phyloP scores from a whole-genome alignment of 164 flowering plant genomes.

The Magnolia changhungtana region DNA sequence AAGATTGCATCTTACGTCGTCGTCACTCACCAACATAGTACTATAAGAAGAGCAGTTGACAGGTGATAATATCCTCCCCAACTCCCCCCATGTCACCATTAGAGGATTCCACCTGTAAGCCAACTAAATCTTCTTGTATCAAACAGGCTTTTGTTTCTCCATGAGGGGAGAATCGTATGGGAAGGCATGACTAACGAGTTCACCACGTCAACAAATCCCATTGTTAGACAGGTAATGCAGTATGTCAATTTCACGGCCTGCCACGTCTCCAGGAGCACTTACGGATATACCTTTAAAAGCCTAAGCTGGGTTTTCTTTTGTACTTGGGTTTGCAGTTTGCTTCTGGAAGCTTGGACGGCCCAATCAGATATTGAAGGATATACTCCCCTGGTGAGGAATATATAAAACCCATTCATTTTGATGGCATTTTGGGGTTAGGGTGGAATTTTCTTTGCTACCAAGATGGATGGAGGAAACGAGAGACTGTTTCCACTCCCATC shows the following conservation, averaged over 20 bases:
- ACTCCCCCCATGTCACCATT: not conserved
- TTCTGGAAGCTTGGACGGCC: conserved; percentile 94
- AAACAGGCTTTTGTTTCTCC: conserved; percentile 74
- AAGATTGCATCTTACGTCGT: conserved; percentile 87
- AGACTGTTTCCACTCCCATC: not conserved
- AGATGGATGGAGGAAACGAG: not conserved
- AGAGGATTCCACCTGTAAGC: not conserved
- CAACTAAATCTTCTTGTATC: not conserved
- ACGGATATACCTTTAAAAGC: not conserved
- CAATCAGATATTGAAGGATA: conserved; percentile 60
- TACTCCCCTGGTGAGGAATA: not conserved
- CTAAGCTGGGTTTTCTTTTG: not conserved
- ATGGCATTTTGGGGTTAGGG: not conserved
- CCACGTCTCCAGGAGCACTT: not conserved
- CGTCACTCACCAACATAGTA: conserved; percentile 98
- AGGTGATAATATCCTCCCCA: conserved; percentile 39
- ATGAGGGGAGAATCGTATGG: conserved; percentile 90
- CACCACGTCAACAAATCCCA: conserved; percentile 68
- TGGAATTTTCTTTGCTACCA: not conserved
- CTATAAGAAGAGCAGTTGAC: conserved; percentile 93
- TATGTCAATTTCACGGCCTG: not conserved
- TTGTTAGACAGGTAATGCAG: conserved; percentile 73
- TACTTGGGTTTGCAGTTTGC: conserved; percentile 65
- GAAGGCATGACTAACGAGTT: conserved; percentile 89
- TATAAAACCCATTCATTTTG: not conserved